Evolutionary conservation across 176 grass and related monocot species (phyloP).

Genomic region (Leersia perrieri): DNA sequence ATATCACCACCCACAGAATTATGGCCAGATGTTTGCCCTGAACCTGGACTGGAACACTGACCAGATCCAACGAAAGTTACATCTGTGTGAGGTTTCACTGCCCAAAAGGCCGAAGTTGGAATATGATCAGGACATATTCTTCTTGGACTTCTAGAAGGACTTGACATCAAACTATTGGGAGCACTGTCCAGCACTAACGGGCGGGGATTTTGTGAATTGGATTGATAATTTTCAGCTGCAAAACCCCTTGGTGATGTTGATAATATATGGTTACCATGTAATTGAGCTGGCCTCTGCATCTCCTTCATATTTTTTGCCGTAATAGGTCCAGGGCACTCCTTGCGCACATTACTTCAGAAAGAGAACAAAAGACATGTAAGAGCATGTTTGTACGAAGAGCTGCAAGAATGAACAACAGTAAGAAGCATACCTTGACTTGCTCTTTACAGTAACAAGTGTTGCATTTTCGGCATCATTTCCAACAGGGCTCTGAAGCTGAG

Average conservation of each 20-base stretch:
- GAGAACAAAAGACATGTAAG: conserved; percentile 47
- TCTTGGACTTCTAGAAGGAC: conserved; percentile 85
- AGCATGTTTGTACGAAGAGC: conserved; percentile 14
- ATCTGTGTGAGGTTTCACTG: conserved; percentile 74
- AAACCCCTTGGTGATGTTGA: conserved; percentile 59
- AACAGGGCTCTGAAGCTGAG: conserved; percentile 80
- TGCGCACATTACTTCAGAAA: conserved; percentile 61
- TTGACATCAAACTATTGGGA: conserved; percentile 95
- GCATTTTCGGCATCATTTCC: conserved; percentile 70
- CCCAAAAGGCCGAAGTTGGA: conserved; percentile 75
- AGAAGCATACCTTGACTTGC: conserved; percentile 60
- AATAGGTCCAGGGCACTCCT: conserved; percentile 48
- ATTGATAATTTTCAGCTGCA: conserved; percentile 53
- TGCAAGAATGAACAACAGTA: conserved; percentile 2
- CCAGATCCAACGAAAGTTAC: conserved; percentile 92
- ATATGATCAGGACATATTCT: conserved; percentile 84
- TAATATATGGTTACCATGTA: conserved; percentile 45
- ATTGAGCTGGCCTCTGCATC: conserved; percentile 45
- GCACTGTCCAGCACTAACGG: conserved; percentile 73
- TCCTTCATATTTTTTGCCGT: conserved; percentile 55
- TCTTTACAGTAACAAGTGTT: conserved; percentile 44
- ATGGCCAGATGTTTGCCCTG: conserved; percentile 97
- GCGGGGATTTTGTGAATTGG: conserved; percentile 54
- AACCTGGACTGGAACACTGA: conserved; percentile 96
- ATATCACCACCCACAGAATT: conserved; percentile 97